Conservation (phyloP, 208 protist species). For the Trypanosoma rangeli region DNA sequence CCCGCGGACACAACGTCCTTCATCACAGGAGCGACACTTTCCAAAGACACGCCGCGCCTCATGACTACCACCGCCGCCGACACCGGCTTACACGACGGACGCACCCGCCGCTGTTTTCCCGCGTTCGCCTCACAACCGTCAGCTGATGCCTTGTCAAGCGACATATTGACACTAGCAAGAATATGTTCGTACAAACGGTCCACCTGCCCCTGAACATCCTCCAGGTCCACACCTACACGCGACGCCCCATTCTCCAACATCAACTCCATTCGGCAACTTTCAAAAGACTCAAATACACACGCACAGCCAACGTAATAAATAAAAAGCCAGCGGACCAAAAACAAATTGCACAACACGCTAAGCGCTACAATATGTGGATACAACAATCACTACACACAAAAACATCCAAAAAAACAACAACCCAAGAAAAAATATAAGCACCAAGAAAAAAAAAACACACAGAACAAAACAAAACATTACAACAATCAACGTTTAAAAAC, state of each 20-base stretch:
- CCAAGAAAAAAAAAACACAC: background rate
- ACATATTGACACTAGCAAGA: conserved; percentile 21
- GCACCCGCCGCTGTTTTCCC: background rate
- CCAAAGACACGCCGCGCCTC: background rate
- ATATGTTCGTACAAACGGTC: conserved; percentile 26
- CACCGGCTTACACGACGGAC: background rate
- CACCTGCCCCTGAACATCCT: conserved; percentile 24
- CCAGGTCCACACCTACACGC: background rate
- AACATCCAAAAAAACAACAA: no score
- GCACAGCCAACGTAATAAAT: background rate
- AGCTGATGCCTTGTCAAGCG: conserved; percentile 8
- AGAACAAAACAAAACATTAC: background rate
- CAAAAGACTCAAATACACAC: background rate
- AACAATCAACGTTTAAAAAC: no score
- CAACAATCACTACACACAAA: no score
- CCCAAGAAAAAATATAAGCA: no score
- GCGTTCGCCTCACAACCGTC: background rate
- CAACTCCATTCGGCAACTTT: background rate
- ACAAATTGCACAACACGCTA: no score
- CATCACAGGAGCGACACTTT: background rate
- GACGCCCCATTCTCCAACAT: background rate
- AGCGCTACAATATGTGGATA: no score
- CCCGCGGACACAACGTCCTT: no score
- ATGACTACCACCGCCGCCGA: no score
- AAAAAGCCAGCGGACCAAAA: no score